Evolutionary conservation across 2,329 filamentous ascomycete genomes (phyloP).

Genomic region (Diaporthe sp.): DNA sequence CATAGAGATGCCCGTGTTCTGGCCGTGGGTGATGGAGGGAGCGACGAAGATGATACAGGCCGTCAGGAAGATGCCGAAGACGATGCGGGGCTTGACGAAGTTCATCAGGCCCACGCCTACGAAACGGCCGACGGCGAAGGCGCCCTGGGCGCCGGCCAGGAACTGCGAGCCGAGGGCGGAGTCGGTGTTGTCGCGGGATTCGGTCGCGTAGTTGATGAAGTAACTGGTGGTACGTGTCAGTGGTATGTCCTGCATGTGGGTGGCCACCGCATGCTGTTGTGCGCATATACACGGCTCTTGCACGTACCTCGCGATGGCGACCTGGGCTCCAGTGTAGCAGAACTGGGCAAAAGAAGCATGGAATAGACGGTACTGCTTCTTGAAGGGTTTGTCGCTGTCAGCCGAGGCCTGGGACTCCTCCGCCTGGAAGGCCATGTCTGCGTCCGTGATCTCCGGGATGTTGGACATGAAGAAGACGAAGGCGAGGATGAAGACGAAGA

Average conservation of each 20-base stretch:
- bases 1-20: slow-evolving; percentile 65
- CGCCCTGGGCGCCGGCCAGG: slow-evolving; percentile 79
- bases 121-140: slow-evolving; percentile 80
- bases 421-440: slow-evolving; percentile 73
- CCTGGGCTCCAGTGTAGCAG: slow-evolving; percentile 80
- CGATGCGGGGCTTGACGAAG: slow-evolving; percentile 71
- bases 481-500: slow-evolving; percentile 76
- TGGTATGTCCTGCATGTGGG: slow-evolving; percentile 11
- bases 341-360: slow-evolving; percentile 82
- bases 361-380: slow-evolving; percentile 80
- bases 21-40: slow-evolving; percentile 57
- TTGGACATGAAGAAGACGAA: slow-evolving; percentile 73
- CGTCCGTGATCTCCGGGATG: slow-evolving; percentile 79
- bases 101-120: slow-evolving; percentile 74
- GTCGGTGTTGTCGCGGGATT: slow-evolving; percentile 64
- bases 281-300: no score
- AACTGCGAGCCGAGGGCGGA: slow-evolving; percentile 70
- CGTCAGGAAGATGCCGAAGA: slow-evolving; percentile 75
- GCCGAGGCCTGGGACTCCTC: slow-evolving; percentile 62
- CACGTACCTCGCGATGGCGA: slow-evolving; percentile 63
- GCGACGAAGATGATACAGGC: slow-evolving; percentile 71
- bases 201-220: slow-evolving; percentile 79
- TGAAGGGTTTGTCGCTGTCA: slow-evolving; percentile 67
- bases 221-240: slow-evolving; percentile 52
- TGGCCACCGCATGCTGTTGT: not conserved